phyloP scores from a whole-genome alignment of 2,329 filamentous ascomycete species.

The Beauveria rudraprayagi region DNA sequence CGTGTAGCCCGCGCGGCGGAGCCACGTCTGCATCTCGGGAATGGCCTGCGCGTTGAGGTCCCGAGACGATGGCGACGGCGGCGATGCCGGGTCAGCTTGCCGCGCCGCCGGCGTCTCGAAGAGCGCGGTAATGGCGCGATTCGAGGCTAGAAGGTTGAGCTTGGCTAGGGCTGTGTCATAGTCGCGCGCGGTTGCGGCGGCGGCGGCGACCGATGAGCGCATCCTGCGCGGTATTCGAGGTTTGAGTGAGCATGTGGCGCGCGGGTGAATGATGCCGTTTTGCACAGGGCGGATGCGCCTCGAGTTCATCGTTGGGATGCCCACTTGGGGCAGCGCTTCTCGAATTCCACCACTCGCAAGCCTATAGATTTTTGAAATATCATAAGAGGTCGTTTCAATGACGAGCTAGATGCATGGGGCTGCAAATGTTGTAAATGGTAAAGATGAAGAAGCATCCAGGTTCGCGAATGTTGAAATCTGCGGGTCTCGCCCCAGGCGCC shows the following conservation, averaged over 20 bases:
- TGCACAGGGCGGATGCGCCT: not conserved
- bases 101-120: conserved; percentile 33
- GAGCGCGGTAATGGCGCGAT: conserved; percentile 55
- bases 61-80: not conserved
- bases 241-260: not conserved
- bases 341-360: not conserved
- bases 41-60: conserved; percentile 64
- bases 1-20: conserved; percentile 65
- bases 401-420: not conserved
- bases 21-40: conserved; percentile 75
- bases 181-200: conserved; percentile 21
- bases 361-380: not conserved
- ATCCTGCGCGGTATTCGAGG: not conserved
- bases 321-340: not conserved
- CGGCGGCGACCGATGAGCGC: not conserved
- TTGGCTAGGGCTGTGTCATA: conserved; percentile 63
- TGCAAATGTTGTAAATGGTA: not conserved
- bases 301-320: not conserved
- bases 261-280: not conserved
- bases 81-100: conserved; percentile 13
- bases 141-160: conserved; percentile 71
- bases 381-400: not conserved
- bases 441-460: not conserved
- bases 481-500: not conserved
- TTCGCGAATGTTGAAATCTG: not conserved